These are phyloP conservation scores for Saxophila tyrrhenica DNA, from an alignment of 495 filamentous ascomycete species.

Conservation along the genomic window DNA sequence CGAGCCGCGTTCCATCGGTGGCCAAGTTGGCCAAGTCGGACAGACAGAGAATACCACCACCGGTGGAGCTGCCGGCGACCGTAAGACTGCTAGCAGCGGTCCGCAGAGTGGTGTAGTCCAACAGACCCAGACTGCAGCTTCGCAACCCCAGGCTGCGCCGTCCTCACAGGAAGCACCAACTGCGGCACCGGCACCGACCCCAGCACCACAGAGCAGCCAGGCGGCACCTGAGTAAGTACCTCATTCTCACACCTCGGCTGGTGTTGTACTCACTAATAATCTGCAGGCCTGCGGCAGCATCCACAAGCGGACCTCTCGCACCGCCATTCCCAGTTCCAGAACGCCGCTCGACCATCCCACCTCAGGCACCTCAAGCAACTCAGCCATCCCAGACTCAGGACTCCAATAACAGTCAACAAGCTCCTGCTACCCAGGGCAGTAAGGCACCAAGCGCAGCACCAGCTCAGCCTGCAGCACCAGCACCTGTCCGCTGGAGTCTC, in stretches of 20 bases:
- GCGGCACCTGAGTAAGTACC: not conserved
- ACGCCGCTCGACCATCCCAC: not conserved
- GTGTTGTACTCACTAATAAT: not conserved
- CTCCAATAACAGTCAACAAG: too few relatives aligned
- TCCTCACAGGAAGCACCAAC: too few relatives aligned
- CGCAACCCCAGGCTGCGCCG: not conserved
- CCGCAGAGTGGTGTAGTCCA: not conserved
- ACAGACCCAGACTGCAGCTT: not conserved
- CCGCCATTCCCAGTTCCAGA: not conserved
- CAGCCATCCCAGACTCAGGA: not conserved
- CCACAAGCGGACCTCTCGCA: too few relatives aligned
- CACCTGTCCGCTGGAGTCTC: not conserved
- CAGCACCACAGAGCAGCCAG: not conserved
- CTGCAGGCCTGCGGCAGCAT: not conserved
- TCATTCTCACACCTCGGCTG: too few relatives aligned
- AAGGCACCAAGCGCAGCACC: not conserved
- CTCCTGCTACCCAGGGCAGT: too few relatives aligned
- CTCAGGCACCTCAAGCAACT: not conserved
- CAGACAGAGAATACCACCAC: not conserved
- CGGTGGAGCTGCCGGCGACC: not conserved
- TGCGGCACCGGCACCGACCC: not conserved
- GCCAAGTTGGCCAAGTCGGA: constrained; percentile 19
- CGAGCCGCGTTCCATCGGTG: constrained; percentile 39
- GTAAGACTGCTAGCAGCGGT: not conserved
- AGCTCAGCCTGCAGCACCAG: not conserved